phyloP scores from a whole-genome alignment of 768 basidiomycete species.

The Termitomyces titanicus region DNA sequence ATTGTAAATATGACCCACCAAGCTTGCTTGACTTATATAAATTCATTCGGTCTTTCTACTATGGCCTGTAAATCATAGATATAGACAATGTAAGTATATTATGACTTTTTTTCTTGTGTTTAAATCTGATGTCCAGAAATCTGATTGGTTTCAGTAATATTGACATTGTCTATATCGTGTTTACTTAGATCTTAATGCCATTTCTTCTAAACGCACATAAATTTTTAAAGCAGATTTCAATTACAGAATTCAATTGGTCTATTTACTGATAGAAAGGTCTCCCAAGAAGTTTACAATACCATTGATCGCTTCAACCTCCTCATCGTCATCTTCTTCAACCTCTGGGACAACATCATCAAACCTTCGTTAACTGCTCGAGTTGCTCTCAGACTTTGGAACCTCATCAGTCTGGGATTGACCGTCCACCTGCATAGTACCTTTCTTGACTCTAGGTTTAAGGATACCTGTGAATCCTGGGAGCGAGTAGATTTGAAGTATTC shows the following conservation, averaged over 20 bases:
- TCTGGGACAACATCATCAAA: background rate
- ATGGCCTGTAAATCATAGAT: too few relatives aligned
- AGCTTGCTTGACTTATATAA: too few relatives aligned
- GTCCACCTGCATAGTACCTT: background rate
- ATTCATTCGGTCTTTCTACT: too few relatives aligned
- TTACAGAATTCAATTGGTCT: background rate
- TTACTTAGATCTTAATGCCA: too few relatives aligned
- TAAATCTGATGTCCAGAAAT: too few relatives aligned
- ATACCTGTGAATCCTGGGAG: background rate
- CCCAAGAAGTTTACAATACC: background rate
- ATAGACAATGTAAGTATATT: too few relatives aligned
- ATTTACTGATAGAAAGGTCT: background rate
- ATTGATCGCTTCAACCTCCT: background rate
- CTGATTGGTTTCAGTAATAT: too few relatives aligned
- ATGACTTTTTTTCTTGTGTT: too few relatives aligned
- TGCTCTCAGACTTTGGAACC: background rate
- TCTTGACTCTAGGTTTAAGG: background rate
- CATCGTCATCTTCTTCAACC: background rate
- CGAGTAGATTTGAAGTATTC: background rate
- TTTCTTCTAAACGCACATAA: background rate
- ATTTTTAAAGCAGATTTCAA: background rate
- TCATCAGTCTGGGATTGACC: background rate
- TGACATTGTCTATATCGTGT: too few relatives aligned
- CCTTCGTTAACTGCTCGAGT: background rate
- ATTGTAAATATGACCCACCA: background rate